phyloP scores from a whole-genome alignment of 129 eudicot species.

The Gnaphalium uliginosum region DNA sequence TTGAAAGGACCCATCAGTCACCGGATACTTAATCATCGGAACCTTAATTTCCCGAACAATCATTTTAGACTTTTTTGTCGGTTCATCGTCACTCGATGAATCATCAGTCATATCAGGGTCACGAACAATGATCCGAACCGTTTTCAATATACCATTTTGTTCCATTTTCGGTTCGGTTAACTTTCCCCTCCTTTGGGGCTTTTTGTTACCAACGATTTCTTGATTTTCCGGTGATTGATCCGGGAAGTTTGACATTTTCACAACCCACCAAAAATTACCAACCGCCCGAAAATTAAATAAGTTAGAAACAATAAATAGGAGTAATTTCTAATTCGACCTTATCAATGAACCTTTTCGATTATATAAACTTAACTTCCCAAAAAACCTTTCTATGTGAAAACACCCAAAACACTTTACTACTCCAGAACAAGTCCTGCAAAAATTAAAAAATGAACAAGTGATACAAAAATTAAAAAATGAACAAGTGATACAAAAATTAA shows the following conservation, averaged over 20 bases:
- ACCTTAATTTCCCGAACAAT: constrained; percentile 49
- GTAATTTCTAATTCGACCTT: neutral
- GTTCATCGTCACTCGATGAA: constrained; percentile 59
- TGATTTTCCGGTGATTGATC: constrained; percentile 32
- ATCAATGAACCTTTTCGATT: neutral
- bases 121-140: constrained; percentile 54
- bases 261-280: constrained; percentile 23
- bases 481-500: constrained; percentile 36
- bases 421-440: constrained; percentile 96
- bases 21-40: constrained; percentile 25
- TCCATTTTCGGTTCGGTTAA: neutral
- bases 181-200: constrained; percentile 26
- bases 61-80: constrained; percentile 24
- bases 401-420: constrained; percentile 80
- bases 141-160: constrained; percentile 32
- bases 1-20: constrained; percentile 39
- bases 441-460: constrained; percentile 60
- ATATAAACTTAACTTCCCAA: constrained; percentile 48
- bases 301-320: neutral
- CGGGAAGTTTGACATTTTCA: constrained; percentile 40
- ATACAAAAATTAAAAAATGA: constrained; percentile 55
- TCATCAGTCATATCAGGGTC: constrained; percentile 87
- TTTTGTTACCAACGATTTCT: constrained; percentile 24
- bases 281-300: constrained; percentile 24
- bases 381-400: constrained; percentile 61